Percentiles rank a stretch among this genome's conserved stretches.
Evolutionary conservation across 306 rosid genomes (phyloP).

Genomic region (Abrus pulchellus): DNA sequence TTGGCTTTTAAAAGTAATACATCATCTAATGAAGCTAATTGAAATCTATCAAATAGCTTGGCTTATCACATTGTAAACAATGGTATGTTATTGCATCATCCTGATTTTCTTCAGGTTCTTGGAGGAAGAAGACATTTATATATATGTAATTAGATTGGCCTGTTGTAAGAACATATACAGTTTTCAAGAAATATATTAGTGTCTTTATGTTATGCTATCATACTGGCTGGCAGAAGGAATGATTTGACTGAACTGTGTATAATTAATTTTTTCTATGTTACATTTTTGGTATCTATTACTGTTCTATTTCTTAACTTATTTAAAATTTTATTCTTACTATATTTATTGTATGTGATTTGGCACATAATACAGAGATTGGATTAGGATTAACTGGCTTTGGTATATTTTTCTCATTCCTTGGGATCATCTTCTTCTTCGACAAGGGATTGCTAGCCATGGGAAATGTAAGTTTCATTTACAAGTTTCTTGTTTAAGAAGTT

Average conservation of each 20-base stretch:
- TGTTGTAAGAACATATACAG: background rate
- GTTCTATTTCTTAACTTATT: constrained; percentile 23
- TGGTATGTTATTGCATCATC: constrained; percentile 20
- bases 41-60: constrained; percentile 25
- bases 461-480: constrained; percentile 67
- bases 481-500: constrained; percentile 29
- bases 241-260: constrained; percentile 24
- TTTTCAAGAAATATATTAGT: constrained; percentile 1
- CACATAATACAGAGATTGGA: constrained; percentile 84
- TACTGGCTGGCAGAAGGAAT: constrained; percentile 20
- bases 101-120: constrained; percentile 34
- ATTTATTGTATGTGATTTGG: constrained; percentile 47
- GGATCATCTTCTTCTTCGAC: constrained; percentile 91
- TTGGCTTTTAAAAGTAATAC: constrained; percentile 24
- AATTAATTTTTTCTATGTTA: constrained; percentile 19
- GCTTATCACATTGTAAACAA: background rate
- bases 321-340: constrained; percentile 1
- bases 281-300: constrained; percentile 20
- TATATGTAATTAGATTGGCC: constrained; percentile 27
- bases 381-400: constrained; percentile 98
- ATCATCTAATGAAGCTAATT: constrained; percentile 34
- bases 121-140: constrained; percentile 28
- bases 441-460: constrained; percentile 99
- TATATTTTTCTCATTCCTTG: constrained; percentile 89
- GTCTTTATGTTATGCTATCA: constrained; percentile 36